Evolutionary conservation across 345 rosid genomes (phyloP).

Genomic region (Dipteronia dyeriana): DNA sequence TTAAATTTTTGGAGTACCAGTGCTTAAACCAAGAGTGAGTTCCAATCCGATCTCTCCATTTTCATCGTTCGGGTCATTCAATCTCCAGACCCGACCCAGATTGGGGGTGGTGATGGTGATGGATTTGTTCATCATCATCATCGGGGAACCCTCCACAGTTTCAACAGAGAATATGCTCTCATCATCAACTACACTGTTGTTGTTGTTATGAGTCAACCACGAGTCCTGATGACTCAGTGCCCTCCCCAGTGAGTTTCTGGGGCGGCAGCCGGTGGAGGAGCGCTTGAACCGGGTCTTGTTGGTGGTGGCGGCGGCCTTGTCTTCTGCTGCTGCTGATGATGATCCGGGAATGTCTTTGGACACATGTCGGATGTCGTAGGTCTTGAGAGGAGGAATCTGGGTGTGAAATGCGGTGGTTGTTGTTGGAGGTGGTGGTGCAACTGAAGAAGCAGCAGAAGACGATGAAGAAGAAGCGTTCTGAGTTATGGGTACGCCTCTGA

Average conservation of each 20-base stretch:
- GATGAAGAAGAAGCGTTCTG: constrained; percentile 28
- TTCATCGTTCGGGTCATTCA: neutral
- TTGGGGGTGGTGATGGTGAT: neutral
- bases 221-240: neutral
- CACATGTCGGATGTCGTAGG: constrained; percentile 69
- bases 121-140: constrained; percentile 4
- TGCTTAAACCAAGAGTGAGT: constrained; percentile 34
- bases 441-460: constrained; percentile 6
- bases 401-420: neutral
- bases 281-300: constrained; percentile 36
- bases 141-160: constrained; percentile 30
- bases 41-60: constrained; percentile 28
- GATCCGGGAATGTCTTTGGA: constrained; percentile 29
- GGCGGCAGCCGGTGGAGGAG: neutral
- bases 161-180: constrained; percentile 35
- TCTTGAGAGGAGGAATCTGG: constrained; percentile 38
- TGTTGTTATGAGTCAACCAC: neutral
- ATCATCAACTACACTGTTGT: constrained; percentile 10
- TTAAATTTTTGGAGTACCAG: neutral
- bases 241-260: neutral
- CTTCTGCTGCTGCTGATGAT: neutral
- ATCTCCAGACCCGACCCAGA: neutral
- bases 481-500: constrained; percentile 44
- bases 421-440: neutral
- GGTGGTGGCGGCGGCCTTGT: constrained; percentile 10